These are phyloP conservation scores for Phytopythium delawarense DNA, from an alignment of 352 stramenopile species.

Conservation along the genomic window DNA sequence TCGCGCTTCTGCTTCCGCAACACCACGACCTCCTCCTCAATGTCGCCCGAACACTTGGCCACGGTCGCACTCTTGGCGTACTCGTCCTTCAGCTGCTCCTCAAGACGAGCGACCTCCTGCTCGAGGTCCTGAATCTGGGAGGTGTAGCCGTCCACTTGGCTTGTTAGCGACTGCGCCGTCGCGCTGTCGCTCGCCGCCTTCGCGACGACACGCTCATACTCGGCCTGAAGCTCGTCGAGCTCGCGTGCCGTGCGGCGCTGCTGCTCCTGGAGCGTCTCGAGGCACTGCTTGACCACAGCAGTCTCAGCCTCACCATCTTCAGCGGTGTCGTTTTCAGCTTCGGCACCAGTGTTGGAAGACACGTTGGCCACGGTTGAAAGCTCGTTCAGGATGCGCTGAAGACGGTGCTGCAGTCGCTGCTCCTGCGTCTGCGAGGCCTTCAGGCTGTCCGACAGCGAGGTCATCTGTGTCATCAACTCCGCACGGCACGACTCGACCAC, in stretches of 20 bases:
- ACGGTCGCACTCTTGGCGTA: conserved; percentile 37
- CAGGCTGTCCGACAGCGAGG: conserved; percentile 24
- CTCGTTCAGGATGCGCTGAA: conserved; percentile 41
- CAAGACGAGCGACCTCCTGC: conserved; percentile 28
- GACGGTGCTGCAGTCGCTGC: conserved; percentile 38
- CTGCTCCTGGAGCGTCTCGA: conserved; percentile 30
- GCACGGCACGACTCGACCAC: conserved; percentile 16
- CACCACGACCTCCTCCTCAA: conserved; percentile 40
- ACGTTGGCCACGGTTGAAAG: conserved; percentile 29
- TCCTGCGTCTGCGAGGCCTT: conserved; percentile 38
- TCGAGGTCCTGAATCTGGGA: conserved; percentile 46
- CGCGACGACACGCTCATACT: conserved; percentile 39
- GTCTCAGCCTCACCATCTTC: conserved; percentile 27
- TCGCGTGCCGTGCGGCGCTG: conserved; percentile 29
- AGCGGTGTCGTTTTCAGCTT: conserved; percentile 7
- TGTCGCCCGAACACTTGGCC: conserved; percentile 34
- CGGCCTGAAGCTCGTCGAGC: conserved; percentile 39
- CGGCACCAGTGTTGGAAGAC: conserved; percentile 2
- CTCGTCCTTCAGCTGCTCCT: conserved; percentile 42
- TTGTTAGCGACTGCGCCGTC: conserved; percentile 29
- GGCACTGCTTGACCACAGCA: conserved; percentile 24
- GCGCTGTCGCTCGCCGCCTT: conserved; percentile 29
- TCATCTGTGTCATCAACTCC: conserved; percentile 26
- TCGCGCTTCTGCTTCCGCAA: conserved; percentile 34
- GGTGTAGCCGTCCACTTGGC: conserved; percentile 35